Percentiles rank a stretch among this genome's conserved stretches.
Evolutionary conservation across 1,284 basidiomycete genomes (phyloP).

Genomic region (Cryptococcus sp.): DNA sequence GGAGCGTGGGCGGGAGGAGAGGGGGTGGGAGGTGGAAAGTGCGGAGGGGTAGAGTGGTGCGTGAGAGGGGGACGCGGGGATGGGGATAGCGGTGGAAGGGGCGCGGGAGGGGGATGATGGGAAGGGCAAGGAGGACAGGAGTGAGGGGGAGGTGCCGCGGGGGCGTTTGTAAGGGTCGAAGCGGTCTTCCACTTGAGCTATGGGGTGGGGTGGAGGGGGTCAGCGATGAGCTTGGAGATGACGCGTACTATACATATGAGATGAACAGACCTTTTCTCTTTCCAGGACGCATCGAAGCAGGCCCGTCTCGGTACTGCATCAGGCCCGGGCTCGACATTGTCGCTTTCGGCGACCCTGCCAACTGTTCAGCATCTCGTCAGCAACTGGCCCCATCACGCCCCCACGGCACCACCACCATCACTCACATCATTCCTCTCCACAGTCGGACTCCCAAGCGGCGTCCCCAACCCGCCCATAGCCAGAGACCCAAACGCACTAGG

Average conservation of each 20-base stretch:
- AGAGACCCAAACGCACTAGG: conserved; percentile 41
- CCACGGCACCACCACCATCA: neutral
- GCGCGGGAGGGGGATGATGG: conserved; percentile 37
- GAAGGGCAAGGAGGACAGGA: conserved; percentile 21
- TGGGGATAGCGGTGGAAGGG: conserved; percentile 23
- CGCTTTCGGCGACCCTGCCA: conserved; percentile 28
- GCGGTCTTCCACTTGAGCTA: conserved; percentile 40
- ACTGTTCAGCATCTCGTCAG: conserved; percentile 14
- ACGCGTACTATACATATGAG: neutral
- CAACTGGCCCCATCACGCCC: too few species aligned
- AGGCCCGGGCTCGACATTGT: conserved; percentile 32
- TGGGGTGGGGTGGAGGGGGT: neutral
- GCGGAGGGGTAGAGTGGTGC: conserved; percentile 26
- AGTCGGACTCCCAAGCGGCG: conserved; percentile 41
- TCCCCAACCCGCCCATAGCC: conserved; percentile 33
- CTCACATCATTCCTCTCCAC: conserved; percentile 40
- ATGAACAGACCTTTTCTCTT: conserved; percentile 43
- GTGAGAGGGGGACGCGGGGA: conserved; percentile 40
- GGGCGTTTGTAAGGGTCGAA: conserved; percentile 49
- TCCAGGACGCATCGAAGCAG: conserved; percentile 35
- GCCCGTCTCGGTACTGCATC: conserved; percentile 43
- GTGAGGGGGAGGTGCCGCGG: conserved; percentile 41
- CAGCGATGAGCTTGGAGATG: neutral
- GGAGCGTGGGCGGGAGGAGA: conserved; percentile 7
- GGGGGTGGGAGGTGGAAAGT: conserved; percentile 18